Evolutionary conservation across 768 basidiomycete species (phyloP), one percentile per base, ranked within the genome.

Genomic region (Amanita rimosa): DNA sequence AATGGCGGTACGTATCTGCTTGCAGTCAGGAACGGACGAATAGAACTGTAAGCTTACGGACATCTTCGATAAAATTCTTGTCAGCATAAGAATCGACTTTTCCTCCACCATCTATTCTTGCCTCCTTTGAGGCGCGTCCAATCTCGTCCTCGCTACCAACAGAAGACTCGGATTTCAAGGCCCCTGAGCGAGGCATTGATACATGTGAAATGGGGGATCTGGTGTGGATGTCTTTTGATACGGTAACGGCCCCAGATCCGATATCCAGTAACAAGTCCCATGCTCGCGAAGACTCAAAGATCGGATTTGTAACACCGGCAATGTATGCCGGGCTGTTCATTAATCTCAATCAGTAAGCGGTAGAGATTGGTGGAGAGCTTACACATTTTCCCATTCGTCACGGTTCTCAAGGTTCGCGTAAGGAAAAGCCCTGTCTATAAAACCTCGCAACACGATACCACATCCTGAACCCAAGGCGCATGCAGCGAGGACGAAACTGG

Each of bases 211-310:
- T 64, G 13, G 83, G 79, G 57, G 73, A 77, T 10, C 70, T 76
- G 7, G 61, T 55, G 53, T 78, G 75, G 36, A 98, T 86, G 54
- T 97, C 88, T 62, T 83, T 94, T 34, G 88, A 82, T 11, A 98
- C 83, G 2, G 82, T 82, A 50, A 99, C 88, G 33, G 79, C 81
- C 8, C 90, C 90, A 0, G 81, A 79, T 42, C 89, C 85, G 53
- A 97, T 81, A 60, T 98, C 92, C 62, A 95, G 87, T 35, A 97
- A 70, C 6, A 99, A 69, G 63, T 99, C 96, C 96, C 96, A 99
- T 10, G 78, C 74, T 0, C 83, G 79, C 0, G 85, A 77, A 1
- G 84, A 72, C 58, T 95, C 91, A 64, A 97, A 97, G 40, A 97
- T 92, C 2, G 94, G 96, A 58, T 99, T 99, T 1, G 90, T 94